These are phyloP conservation scores for Starmera stellimalicola DNA, from an alignment of 1,139 yeast species.

Conservation along the genomic window DNA sequence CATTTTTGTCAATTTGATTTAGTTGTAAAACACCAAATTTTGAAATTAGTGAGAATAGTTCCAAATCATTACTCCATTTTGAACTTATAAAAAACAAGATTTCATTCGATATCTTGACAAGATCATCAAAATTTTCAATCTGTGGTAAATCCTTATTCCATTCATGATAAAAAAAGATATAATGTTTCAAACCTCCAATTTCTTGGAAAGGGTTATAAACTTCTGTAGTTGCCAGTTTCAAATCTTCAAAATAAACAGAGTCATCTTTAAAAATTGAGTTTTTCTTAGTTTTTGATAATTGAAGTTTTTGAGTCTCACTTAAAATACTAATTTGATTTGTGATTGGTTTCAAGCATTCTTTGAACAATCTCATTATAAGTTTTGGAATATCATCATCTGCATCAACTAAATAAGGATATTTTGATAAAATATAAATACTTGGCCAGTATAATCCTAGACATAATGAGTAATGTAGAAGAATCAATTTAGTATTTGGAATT, in stretches of 20 bases:
- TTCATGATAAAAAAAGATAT: constrained; percentile 39
- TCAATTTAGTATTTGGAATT: constrained; percentile 15
- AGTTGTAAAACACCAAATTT: constrained; percentile 43
- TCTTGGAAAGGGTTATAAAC: constrained; percentile 12
- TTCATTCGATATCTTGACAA: constrained; percentile 38
- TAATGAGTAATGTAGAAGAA: constrained; percentile 45
- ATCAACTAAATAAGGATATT: constrained; percentile 54
- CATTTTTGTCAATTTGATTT: constrained; percentile 3
- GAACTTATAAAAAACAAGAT: constrained; percentile 50
- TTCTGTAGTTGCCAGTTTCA: constrained; percentile 11
- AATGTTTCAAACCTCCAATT: constrained; percentile 24
- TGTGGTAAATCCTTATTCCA: constrained; percentile 39
- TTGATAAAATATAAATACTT: constrained; percentile 47
- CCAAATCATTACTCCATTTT: constrained; percentile 39
- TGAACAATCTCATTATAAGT: constrained; percentile 41
- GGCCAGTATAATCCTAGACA: constrained; percentile 59
- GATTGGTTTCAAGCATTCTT: constrained; percentile 42
- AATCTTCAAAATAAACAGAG: constrained; percentile 23
- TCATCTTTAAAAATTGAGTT: constrained; percentile 26
- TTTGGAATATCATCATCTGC: constrained; percentile 43
- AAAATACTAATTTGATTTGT: constrained; percentile 20
- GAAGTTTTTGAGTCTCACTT: constrained; percentile 10
- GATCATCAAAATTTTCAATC: constrained; percentile 31
- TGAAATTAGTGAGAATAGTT: constrained; percentile 49
- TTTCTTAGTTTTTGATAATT: constrained; percentile 15